phyloP scores from a whole-genome alignment of 768 basidiomycete genomes.

The Sistotremastrum niveocremeum region DNA sequence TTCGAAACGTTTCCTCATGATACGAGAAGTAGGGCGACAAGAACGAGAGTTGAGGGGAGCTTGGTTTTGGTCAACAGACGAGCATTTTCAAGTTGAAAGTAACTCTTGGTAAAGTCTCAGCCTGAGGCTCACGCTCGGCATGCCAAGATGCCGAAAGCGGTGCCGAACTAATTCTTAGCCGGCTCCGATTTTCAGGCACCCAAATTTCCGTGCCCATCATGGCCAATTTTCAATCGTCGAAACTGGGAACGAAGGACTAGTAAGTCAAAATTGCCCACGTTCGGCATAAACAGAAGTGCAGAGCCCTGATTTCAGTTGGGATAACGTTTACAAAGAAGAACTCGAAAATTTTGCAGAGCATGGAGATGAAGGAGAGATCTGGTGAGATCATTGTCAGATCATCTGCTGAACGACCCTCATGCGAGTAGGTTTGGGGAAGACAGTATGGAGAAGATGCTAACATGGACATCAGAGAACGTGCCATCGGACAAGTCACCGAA shows the following conservation, averaged over 20 bases:
- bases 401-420: background rate
- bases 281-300: background rate
- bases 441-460: constrained; percentile 64
- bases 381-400: constrained; percentile 30
- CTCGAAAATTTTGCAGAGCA: constrained; percentile 60
- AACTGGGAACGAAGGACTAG: constrained; percentile 71
- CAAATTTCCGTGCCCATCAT: constrained; percentile 2
- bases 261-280: constrained; percentile 20
- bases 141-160: no score
- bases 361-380: constrained; percentile 77
- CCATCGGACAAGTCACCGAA: constrained; percentile 33
- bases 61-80: no score
- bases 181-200: no score
- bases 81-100: no score
- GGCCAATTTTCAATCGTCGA: constrained; percentile 49
- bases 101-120: no score
- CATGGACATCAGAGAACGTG: constrained; percentile 48
- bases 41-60: no score
- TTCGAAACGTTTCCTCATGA: no score
- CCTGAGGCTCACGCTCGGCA: no score
- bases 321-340: constrained; percentile 59
- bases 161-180: no score
- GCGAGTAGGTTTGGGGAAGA: constrained; percentile 62
- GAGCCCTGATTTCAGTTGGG: constrained; percentile 44
- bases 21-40: no score